Evolutionary conservation across 805 yeast genomes (phyloP).

Genomic region (Cyberlindnera lachancei): DNA sequence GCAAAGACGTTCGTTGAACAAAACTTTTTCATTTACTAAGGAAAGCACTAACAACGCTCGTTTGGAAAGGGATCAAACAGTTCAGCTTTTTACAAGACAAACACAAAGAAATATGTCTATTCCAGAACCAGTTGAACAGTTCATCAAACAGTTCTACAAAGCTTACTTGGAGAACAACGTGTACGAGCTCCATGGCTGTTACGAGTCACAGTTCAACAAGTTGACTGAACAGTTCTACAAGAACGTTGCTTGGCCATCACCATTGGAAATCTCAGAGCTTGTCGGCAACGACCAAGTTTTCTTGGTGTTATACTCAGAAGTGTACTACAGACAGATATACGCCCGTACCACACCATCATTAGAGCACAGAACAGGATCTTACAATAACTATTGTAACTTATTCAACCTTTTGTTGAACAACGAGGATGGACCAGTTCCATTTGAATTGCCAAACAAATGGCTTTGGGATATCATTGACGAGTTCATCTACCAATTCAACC

Average conservation of each 20-base stretch:
- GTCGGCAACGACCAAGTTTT: slow-evolving; percentile 39
- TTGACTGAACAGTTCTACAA: slow-evolving; percentile 38
- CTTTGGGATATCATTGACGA: slow-evolving; percentile 47
- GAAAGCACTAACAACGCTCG: no score
- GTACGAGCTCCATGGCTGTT: slow-evolving; percentile 36
- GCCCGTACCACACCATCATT: slow-evolving; percentile 35
- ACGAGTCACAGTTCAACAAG: slow-evolving; percentile 37
- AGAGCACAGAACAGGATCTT: slow-evolving; percentile 38
- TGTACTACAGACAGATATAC: slow-evolving; percentile 43
- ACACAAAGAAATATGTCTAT: slow-evolving; percentile 21
- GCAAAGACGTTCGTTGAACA: no score
- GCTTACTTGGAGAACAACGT: slow-evolving; percentile 35
- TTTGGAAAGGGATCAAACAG: no score
- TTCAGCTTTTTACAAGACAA: no score
- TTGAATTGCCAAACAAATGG: slow-evolving; percentile 43
- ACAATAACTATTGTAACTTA: slow-evolving; percentile 40
- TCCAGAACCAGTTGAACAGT: slow-evolving; percentile 37
- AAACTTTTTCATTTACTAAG: no score
- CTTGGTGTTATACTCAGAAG: slow-evolving; percentile 38
- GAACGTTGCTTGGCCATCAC: slow-evolving; percentile 38
- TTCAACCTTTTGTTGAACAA: slow-evolving; percentile 38
- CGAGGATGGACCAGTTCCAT: slow-evolving; percentile 34
- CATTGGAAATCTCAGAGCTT: slow-evolving; percentile 34
- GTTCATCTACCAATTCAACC: slow-evolving; percentile 43
- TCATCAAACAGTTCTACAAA: slow-evolving; percentile 36